A percentile compares a stretch with the other conserved stretches of the same genome.
phyloP scores from a whole-genome alignment of 441 rosid species.

The Brassica hybrid region DNA sequence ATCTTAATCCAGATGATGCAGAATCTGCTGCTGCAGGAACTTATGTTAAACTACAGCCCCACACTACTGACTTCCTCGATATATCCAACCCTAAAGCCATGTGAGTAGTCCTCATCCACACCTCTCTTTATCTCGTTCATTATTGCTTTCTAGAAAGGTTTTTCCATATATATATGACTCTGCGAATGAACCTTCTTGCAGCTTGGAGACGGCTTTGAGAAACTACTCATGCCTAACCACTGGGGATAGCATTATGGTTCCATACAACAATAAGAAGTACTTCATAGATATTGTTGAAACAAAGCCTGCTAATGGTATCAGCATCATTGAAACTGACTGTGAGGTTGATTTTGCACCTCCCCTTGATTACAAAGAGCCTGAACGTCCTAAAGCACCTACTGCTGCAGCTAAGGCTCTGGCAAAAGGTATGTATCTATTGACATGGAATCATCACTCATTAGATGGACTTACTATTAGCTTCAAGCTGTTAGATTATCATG shows the following conservation, averaged over 20 bases:
- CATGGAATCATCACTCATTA: no score
- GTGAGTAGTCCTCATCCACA: conserved; percentile 53
- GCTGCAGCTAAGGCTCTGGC: conserved; percentile 54
- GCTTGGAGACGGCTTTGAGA: conserved; percentile 93
- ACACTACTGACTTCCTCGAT: conserved; percentile 84
- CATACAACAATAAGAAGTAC: conserved; percentile 91
- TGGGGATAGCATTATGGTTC: conserved; percentile 98
- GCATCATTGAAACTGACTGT: conserved; percentile 98
- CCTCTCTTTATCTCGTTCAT: conserved; percentile 1
- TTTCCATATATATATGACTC: neutral
- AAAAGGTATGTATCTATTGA: conserved; percentile 53
- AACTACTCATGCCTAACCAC: conserved; percentile 96
- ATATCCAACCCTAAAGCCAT: conserved; percentile 96
- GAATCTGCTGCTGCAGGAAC: conserved; percentile 87
- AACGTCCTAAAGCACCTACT: conserved; percentile 56
- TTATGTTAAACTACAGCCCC: conserved; percentile 91
- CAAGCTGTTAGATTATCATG: no score
- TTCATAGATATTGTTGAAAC: conserved; percentile 92
- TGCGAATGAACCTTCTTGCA: conserved; percentile 49
- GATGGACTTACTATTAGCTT: no score
- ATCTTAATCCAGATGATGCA: conserved; percentile 84
- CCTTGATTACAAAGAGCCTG: conserved; percentile 94
- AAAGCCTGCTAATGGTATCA: conserved; percentile 89
- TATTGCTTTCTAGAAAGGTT: neutral
- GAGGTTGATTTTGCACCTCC: conserved; percentile 99